Evolutionary conservation across 2,329 filamentous ascomycete species (phyloP), one percentile per base, ranked within the genome.

Genomic region (Exophiala sp.): DNA sequence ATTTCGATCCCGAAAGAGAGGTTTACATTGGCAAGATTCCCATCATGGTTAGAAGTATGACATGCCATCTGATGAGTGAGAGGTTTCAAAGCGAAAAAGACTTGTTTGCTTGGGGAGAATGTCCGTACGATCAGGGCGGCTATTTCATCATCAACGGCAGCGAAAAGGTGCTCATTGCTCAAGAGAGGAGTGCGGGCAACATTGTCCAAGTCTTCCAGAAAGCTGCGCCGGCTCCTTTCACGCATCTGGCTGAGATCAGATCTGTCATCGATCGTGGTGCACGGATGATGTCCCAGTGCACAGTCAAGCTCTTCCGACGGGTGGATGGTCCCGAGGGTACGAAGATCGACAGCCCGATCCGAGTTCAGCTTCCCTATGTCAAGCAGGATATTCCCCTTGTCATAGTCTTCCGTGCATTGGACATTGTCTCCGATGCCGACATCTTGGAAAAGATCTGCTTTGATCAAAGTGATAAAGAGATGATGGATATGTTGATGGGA

Each of bases 151-250:
- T 98, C 77, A 98, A 98, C 72, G 93, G 93, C 37, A 95, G 88
- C 69, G 93, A 98, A 67, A 98, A 98, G 76, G 93, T 98, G 18
- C 73, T 98, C 60, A 98, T 98, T 63, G 93, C 93, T 1, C 93
- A 98, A 68, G 93, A 98, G 70, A 86, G 93, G 56, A 96, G 90
- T 66, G 93, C 93, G 34, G 93, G 91, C 65, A 98, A 98, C 65
- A 98, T 97, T 52, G 93, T 98, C 3, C 93, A 98, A 70, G 91
- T 98, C 22, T 98, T 98, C 80, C 91, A 95, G 72, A 98, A 98
- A 74, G 88, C 91, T 0, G 80, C 84, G 60, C 88, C 89, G n/a
- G 91, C 88, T 59, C 86, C 88, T 8, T 95, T 88, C 56, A 90
- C 89, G 1, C 95, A 93, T 68, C 86, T 91, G 19, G 94, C 93